Percentiles rank a stretch among this genome's conserved stretches.
Evolutionary conservation across 2,329 filamentous ascomycete genomes (phyloP).

Genomic region (Alternaria metachromatica): DNA sequence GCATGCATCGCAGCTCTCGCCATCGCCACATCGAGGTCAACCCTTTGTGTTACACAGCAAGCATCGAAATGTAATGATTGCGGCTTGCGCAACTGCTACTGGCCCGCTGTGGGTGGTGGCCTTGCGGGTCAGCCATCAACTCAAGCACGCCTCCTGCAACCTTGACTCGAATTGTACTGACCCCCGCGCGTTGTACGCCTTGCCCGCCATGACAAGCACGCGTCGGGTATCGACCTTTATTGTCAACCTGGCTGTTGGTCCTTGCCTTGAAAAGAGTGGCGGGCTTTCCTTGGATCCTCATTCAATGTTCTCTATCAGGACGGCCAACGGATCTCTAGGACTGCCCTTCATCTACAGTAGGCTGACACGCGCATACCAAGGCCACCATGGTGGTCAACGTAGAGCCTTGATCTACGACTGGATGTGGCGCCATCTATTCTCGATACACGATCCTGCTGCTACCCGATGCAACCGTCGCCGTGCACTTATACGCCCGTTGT

Average conservation of each 20-base stretch:
- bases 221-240: constrained; percentile 32
- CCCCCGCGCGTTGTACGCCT: constrained; percentile 40
- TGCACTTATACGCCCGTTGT: constrained; percentile 26
- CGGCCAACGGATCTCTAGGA: constrained; percentile 35
- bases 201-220: constrained; percentile 29
- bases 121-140: constrained; percentile 35
- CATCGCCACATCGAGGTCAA: constrained; percentile 28
- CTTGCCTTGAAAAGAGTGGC: constrained; percentile 24
- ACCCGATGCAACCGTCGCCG: constrained; percentile 19
- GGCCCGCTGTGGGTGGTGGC: constrained; percentile 24
- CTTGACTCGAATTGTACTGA: constrained; percentile 38
- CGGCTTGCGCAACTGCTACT: constrained; percentile 27
- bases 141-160: constrained; percentile 39
- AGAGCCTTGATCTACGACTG: background rate
- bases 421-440: background rate
- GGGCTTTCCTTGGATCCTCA: constrained; percentile 9
- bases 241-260: constrained; percentile 37
- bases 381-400: constrained; percentile 2
- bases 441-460: constrained; percentile 17
- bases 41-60: constrained; percentile 41
- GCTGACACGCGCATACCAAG: constrained; percentile 7
- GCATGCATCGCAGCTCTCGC: constrained; percentile 35
- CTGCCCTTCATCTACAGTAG: constrained; percentile 8
- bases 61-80: constrained; percentile 38
- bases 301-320: constrained; percentile 25